phyloP scores from a whole-genome alignment of 768 basidiomycete genomes.

The Tubosaeta brunneosetosa region DNA sequence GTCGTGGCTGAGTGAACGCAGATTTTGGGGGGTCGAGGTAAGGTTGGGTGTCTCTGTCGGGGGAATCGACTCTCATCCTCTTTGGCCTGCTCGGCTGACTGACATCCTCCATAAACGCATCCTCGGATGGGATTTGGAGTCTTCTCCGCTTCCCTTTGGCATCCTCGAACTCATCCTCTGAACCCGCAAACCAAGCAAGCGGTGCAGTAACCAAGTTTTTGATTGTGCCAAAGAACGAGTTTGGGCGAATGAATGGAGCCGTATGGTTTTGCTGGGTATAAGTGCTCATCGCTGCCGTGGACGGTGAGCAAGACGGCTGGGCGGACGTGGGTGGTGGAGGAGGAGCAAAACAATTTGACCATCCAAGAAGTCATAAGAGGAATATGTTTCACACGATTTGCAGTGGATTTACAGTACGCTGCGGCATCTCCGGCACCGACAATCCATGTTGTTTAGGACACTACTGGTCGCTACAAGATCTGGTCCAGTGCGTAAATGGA shows the following conservation, averaged over 20 bases:
- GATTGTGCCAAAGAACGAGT: constrained; percentile 57
- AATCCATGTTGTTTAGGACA: constrained; percentile 16
- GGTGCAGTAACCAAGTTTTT: constrained; percentile 65
- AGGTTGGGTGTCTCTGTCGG: constrained; percentile 35
- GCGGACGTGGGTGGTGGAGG: constrained; percentile 19
- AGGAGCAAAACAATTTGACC: constrained; percentile 23
- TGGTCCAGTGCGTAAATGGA: constrained; percentile 2
- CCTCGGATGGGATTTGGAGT: constrained; percentile 25
- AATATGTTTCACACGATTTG: constrained; percentile 7
- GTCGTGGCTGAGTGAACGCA: constrained; percentile 33
- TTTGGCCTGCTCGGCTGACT: constrained; percentile 37
- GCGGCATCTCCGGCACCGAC: too few relatives aligned
- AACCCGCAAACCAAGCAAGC: constrained; percentile 48
- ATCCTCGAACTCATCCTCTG: constrained; percentile 47
- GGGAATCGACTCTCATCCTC: constrained; percentile 51
- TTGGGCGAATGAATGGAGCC: constrained; percentile 44
- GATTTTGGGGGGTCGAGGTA: constrained; percentile 56
- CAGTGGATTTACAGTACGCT: not conserved
- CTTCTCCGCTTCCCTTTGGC: constrained; percentile 55
- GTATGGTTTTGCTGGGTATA: constrained; percentile 29
- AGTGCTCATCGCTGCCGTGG: constrained; percentile 23
- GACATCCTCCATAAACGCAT: constrained; percentile 29
- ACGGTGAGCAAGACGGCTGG: constrained; percentile 16
- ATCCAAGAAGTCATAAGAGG: constrained; percentile 8
- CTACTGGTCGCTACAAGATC: not conserved